These are phyloP conservation scores for Dendrocalamus latiflorus DNA, from an alignment of 202 grass and related monocot genomes.

Conservation along the genomic window DNA sequence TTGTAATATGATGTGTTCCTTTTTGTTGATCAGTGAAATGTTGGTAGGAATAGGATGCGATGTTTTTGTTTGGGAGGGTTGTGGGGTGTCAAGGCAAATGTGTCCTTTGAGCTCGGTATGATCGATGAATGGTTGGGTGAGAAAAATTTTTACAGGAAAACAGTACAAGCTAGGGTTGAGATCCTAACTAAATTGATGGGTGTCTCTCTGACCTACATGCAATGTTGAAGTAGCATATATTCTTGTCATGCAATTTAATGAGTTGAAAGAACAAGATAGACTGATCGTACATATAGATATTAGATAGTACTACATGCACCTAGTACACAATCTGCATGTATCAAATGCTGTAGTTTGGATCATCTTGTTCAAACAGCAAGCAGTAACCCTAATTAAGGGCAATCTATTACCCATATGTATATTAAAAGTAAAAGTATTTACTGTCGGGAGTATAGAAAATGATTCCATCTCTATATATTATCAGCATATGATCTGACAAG, in stretches of 20 bases:
- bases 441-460: too few relatives aligned
- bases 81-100: neutral
- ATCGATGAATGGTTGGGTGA: constrained; percentile 21
- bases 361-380: constrained; percentile 3
- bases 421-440: too few relatives aligned
- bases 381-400: neutral
- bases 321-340: neutral
- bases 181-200: constrained; percentile 43
- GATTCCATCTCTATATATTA: too few relatives aligned
- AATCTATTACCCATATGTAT: neutral
- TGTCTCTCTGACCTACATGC: constrained; percentile 32
- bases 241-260: constrained; percentile 17
- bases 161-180: constrained; percentile 25
- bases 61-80: constrained; percentile 18
- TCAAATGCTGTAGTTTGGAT: neutral
- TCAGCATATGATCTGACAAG: neutral
- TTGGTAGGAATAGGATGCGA: constrained; percentile 10
- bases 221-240: neutral
- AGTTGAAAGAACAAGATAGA: constrained; percentile 6
- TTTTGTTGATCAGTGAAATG: constrained; percentile 9
- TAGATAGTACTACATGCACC: neutral
- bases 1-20: neutral
- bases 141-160: neutral
- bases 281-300: neutral
- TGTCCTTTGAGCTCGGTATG: constrained; percentile 12